phyloP scores from a whole-genome alignment of 2,329 filamentous ascomycete genomes.

The Capronia epimyces region DNA sequence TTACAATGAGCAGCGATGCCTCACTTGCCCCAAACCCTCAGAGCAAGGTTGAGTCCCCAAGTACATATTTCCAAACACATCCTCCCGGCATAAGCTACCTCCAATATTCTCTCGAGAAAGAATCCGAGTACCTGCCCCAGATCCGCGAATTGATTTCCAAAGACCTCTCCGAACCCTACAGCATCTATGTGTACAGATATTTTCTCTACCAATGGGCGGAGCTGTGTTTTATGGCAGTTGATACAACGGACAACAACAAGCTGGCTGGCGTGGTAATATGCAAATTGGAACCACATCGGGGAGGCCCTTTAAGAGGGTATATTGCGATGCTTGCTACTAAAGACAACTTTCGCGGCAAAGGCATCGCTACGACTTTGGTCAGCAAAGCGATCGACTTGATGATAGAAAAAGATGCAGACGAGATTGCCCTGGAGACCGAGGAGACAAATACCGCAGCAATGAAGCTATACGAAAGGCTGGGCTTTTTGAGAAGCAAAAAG shows the following conservation, averaged over 20 bases:
- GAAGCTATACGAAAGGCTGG: slow-evolving; percentile 85
- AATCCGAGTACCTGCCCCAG: slow-evolving; percentile 66
- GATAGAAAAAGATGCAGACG: slow-evolving; percentile 75
- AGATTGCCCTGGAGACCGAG: slow-evolving; percentile 94
- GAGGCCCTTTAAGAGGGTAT: slow-evolving; percentile 83
- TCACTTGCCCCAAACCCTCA: slow-evolving; percentile 5
- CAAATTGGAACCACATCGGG: slow-evolving; percentile 86
- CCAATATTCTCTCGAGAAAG: slow-evolving; percentile 55
- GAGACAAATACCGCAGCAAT: slow-evolving; percentile 86
- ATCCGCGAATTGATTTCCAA: slow-evolving; percentile 92
- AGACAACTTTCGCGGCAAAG: slow-evolving; percentile 70
- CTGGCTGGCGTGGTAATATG: slow-evolving; percentile 89
- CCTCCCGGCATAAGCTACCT: slow-evolving; percentile 46
- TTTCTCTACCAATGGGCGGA: slow-evolving; percentile 97
- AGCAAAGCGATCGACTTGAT: slow-evolving; percentile 86
- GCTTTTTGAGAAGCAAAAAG: slow-evolving; percentile 87
- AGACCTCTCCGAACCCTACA: slow-evolving; percentile 95
- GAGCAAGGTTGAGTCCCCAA: slow-evolving; percentile 3
- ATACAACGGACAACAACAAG: slow-evolving; percentile 53
- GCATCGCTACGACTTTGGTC: slow-evolving; percentile 86
- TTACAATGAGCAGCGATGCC: slow-evolving; percentile 23
- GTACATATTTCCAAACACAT: slow-evolving; percentile 20
- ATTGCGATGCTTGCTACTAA: slow-evolving; percentile 98
- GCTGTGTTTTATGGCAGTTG: slow-evolving; percentile 81
- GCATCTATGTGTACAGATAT: slow-evolving; percentile 98